Base-by-base conservation (phyloP, 495 filamentous ascomycete species). In the Letharia columbiana region DNA sequence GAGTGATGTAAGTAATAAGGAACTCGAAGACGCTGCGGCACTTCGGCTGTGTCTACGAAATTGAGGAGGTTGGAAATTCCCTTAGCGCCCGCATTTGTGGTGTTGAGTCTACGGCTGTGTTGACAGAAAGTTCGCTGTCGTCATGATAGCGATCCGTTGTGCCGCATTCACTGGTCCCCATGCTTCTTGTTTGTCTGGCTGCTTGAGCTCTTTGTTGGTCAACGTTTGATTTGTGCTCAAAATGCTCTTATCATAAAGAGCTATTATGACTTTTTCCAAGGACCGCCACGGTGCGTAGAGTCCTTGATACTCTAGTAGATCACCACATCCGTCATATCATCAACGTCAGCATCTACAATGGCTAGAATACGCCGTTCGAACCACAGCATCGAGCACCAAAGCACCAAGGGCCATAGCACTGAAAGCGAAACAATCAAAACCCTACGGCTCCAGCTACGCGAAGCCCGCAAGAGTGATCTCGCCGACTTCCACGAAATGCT, bases 401-500 rank as follows among this genome's bases (percentile, higher is more conserved):
- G 49, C 49, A 52, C 1, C 13, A 28, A 31, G 12, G 4, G 49
- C 23, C 49, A 28, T 13, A 52, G 54, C 33, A 57, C 23, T 0
- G 23, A 28, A 28, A 28, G 23, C 23, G 23, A 28, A 28, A 28
- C 23, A 28, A 28, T 47, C 20, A 13, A 49, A 65, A 49, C 66
- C n/a, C 3, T 7, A 33, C 52, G 41, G 28, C 40, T 70, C 20
- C 35, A 57, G 5, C 50, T 69, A 20, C 54, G 67, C 12, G 61
- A 35, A 20, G 66, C 68, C 18, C 66, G 42, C 28, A 12, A 41
- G 60, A 42, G 62, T 23, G 67, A 65, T 45, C 63, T 65, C 28
- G 33, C 61, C 41, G 68, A 61, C 13, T 66, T 70, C 3, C 61
- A 65, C n/a, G 62, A 42, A 15, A 37, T 65, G 10, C 59, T 69